Evolutionary conservation across 1,284 basidiomycete genomes (phyloP), one percentile per base, ranked within the genome.

Genomic region (Pisolithus thermaeus): DNA sequence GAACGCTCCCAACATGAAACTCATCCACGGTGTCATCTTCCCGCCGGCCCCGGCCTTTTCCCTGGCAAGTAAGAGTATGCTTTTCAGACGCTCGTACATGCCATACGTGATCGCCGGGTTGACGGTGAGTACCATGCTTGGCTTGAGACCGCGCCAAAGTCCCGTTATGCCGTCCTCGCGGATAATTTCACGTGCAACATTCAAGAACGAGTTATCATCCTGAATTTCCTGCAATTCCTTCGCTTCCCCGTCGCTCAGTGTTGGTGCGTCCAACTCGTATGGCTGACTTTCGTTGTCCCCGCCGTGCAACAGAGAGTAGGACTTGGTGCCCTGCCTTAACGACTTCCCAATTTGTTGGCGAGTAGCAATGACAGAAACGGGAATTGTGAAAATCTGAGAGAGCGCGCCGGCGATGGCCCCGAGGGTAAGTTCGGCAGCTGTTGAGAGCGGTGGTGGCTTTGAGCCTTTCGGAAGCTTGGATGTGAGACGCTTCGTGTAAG

Each of bases 51-150:
- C 78, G 14, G 72, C 73, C 46, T 73, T 74, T 12, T 73, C 70
- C 60, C 77, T 73, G 7, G 82, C 79, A 38, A 80, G 66, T 20
- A 87, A 68, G 27, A 87, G 64, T 7, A 86, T 54, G 54, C 74
- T 80, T 76, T 98, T 98, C 56, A 97, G 78, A 48, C 94, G 81
- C 73, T 99, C 96, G 65, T 92, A 99, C 37, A 89, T 79, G 48
- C 97, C 97, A 68, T 99, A 99, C 1, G 97, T 99, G 71, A 99
- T 98, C 20, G 97, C 95, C 2, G 97, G 97, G 72, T 99, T 99
- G 49, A 90, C 83, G 35, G 94, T 97, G 40, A 99, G 79, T 8
- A 99, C 93, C 58, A 99, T 74, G 42, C 91, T 87, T 4, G 97
- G 95, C 67, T 87, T 90, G 52, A 99, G 76, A 7, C 97, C 97